phyloP scores from a whole-genome alignment of 257 asterid species.

The Solanum corneliomulleri region DNA sequence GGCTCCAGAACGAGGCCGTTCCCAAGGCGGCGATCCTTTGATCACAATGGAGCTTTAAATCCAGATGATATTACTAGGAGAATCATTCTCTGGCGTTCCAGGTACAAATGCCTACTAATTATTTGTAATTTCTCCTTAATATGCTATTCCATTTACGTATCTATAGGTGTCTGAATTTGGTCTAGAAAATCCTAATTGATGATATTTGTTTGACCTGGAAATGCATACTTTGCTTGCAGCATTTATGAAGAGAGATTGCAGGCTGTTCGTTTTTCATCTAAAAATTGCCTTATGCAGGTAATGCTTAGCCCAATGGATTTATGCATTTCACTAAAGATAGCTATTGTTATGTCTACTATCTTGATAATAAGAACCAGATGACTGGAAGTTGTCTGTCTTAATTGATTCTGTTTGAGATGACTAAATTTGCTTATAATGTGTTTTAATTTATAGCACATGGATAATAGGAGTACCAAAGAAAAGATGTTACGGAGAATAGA shows the following conservation, averaged over 20 bases:
- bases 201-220: neutral
- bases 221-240: conserved; percentile 18
- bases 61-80: conserved; percentile 27
- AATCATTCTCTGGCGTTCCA: conserved; percentile 35
- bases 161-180: neutral
- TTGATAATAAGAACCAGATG: neutral
- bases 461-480: conserved; percentile 10
- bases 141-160: neutral
- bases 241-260: conserved; percentile 28
- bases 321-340: neutral
- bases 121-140: neutral
- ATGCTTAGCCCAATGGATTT: neutral
- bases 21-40: conserved; percentile 33
- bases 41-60: neutral
- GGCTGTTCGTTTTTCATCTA: conserved; percentile 25
- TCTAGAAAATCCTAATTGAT: neutral
- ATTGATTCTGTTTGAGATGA: neutral
- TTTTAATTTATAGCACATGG: conserved; percentile 18
- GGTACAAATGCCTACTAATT: conserved; percentile 13
- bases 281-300: conserved; percentile 23
- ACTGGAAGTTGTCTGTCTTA: neutral
- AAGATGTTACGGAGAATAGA: conserved; percentile 27
- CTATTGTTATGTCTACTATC: neutral
- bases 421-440: neutral
- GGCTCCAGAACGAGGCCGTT: conserved; percentile 20